Evolutionary conservation across 106 monocot species (phyloP), one percentile per base, ranked within the genome.

Genomic region (Phalaenopsis aphrodite): DNA sequence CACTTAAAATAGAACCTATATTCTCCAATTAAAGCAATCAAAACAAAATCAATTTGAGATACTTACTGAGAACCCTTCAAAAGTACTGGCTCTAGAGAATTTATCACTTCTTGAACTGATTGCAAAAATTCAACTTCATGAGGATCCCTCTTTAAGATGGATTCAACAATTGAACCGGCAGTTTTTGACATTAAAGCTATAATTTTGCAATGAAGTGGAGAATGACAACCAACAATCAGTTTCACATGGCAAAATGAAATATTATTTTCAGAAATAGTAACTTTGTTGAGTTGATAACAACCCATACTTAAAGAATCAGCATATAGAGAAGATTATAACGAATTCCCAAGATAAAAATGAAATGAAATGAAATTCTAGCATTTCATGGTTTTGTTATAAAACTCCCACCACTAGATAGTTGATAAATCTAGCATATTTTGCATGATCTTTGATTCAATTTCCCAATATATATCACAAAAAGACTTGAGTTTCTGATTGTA

Each of bases 51-150:
- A 1, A 23, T 39, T 16, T 5, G 17, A 42, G 73, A n/a, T 78
- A 91, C 88, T 90, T 93, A 99, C 99, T 99, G 95, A 77, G 95
- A 72, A 80, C 91, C 95, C 83, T 99, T 99, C 82, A 87, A 69
- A 75, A 99, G 80, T 15, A 99, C 87, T 55, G 95, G 93, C 85
- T 99, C 99, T 78, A 99, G 45, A 39, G 95, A 99, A 87, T 95
- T 93, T 82, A 99, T 89, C 78, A 95, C 89, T 82, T 99, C 99
- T 85, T 99, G 99, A 47, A 99, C 91, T 75, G 91, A 95, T 75
- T 99, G 99, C 76, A 99, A 80, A 84, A 90, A 99, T 81, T 99
- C 99, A 81, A 90, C 78, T 85, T 99, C 99, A 84, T 91, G 91
- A 76, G 99, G 99, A 85, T 99, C 99, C 79, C 93, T 89, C 86